Evolutionary conservation across 2,329 filamentous ascomycete genomes (phyloP), one percentile per base, ranked within the genome.

Genomic region (Cercospora sp.): DNA sequence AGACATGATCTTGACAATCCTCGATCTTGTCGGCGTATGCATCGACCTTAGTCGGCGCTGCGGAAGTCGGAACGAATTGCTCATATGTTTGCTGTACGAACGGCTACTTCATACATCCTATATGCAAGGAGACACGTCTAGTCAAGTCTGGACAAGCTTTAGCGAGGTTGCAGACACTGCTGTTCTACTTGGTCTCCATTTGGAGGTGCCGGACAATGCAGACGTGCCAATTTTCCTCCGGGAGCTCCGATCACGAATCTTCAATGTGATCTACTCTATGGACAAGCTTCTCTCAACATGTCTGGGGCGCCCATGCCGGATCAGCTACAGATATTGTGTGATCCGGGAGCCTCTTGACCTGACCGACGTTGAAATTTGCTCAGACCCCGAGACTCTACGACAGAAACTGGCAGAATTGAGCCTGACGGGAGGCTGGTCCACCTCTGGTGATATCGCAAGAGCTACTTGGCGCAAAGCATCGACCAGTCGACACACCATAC

Each of bases 281-380:
- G 74, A 75, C 67, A 74, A 74, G 33, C 73, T 74, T 9, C 60
- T 72, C 5, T 70, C 73, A 5, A 75, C 73, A 1, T 75, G 70
- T 45, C 65, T 74, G 1, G 74, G 72, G 10, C 64, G 72, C 13
- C 72, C 72, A n/a, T 66, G 66, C 5, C 69, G 69, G 16, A 60
- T 72, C 31, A 72, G 69, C 65, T 70, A 72, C 59, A 60, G 72
- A 9, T 72, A 70, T 45, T 66, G 51, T 23, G 55, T 64, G 1
- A 28, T 73, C 1, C 66, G 67, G 30, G 55, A 65, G 12, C 67
- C 67, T 7, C 62, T 62, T 31, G 71, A 72, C 36, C 60, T 72
- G 16, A 69, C 60, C 26, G 69, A 72, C 23, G 66, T 60, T 4
- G 67, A 72, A 63, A 30, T 72, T 3, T 68, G 65, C 26, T 51